phyloP scores from a whole-genome alignment of 345 rosid genomes.

The Raphanus sativus region DNA sequence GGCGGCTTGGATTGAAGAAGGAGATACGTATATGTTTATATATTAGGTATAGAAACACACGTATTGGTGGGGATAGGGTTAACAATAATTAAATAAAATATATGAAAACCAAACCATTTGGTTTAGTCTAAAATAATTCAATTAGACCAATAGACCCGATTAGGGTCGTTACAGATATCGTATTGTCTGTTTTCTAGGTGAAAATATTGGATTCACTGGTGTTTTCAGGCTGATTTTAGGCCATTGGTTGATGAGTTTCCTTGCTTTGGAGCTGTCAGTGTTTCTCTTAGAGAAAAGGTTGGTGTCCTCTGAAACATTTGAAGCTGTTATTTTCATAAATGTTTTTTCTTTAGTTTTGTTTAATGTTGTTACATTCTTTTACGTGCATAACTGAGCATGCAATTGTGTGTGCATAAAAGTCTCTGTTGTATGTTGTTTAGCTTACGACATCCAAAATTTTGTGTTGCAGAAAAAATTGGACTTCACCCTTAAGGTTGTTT shows the following conservation, averaged over 20 bases:
- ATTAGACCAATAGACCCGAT: too few species aligned
- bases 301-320: constrained; percentile 20
- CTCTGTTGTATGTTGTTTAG: neutral
- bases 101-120: too few species aligned
- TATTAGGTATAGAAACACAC: too few species aligned
- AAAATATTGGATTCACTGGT: constrained; percentile 38
- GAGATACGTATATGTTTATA: too few species aligned
- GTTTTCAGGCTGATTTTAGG: constrained; percentile 95
- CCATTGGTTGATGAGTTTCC: constrained; percentile 95
- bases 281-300: constrained; percentile 91
- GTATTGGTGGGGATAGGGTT: too few species aligned
- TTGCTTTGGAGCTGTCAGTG: constrained; percentile 96
- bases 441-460: constrained; percentile 19
- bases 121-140: too few species aligned
- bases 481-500: constrained; percentile 51
- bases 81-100: too few species aligned
- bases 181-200: neutral
- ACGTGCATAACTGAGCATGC: too few species aligned
- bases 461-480: constrained; percentile 56
- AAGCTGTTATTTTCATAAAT: neutral
- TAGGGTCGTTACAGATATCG: too few species aligned
- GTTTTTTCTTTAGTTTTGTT: neutral
- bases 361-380: neutral
- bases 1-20: too few species aligned
- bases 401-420: neutral